Percentiles rank a stretch among this genome's conserved stretches.
Conservation (phyloP, 805 yeast species). For the Debaryomyces maramus region DNA sequence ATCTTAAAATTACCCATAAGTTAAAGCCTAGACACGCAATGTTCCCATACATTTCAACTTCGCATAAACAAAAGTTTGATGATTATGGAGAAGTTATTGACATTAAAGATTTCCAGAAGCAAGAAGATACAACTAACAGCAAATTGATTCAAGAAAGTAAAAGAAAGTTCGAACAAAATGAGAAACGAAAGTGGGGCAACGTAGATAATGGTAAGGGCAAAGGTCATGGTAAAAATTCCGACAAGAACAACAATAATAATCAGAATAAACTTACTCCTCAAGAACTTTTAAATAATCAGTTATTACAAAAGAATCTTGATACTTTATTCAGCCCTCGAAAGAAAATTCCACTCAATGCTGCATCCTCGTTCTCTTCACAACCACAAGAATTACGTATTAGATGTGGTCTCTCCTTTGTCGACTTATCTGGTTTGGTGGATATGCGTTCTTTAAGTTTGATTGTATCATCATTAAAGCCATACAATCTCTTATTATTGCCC, state of each 20-base stretch:
- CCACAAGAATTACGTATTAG: conserved; percentile 47
- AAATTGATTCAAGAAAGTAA: conserved; percentile 39
- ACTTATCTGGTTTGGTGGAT: conserved; percentile 82
- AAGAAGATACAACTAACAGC: conserved; percentile 47
- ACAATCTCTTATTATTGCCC: conserved; percentile 60
- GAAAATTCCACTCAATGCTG: conserved; percentile 29
- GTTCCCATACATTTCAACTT: conserved; percentile 67
- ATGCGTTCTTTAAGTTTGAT: conserved; percentile 77
- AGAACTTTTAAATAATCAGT: conserved; percentile 40
- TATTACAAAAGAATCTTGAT: conserved; percentile 44
- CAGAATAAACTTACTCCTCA: conserved; percentile 41
- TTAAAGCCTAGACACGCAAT: conserved; percentile 56
- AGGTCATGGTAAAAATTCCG: conserved; percentile 18
- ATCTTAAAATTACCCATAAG: conserved; percentile 47
- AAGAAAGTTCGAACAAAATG: conserved; percentile 34
- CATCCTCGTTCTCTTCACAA: conserved; percentile 17
- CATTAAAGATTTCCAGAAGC: conserved; percentile 58
- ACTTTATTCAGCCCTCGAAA: conserved; percentile 53
- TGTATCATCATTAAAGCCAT: conserved; percentile 76
- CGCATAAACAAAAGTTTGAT: conserved; percentile 60
- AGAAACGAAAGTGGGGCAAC: conserved; percentile 29
- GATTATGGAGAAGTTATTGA: conserved; percentile 86
- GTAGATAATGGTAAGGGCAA: conserved; percentile 15
- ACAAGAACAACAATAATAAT: conserved; percentile 18
- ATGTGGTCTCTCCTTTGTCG: conserved; percentile 76